Conservation (phyloP, 495 filamentous ascomycete genomes). For the Acidomyces sp. region DNA sequence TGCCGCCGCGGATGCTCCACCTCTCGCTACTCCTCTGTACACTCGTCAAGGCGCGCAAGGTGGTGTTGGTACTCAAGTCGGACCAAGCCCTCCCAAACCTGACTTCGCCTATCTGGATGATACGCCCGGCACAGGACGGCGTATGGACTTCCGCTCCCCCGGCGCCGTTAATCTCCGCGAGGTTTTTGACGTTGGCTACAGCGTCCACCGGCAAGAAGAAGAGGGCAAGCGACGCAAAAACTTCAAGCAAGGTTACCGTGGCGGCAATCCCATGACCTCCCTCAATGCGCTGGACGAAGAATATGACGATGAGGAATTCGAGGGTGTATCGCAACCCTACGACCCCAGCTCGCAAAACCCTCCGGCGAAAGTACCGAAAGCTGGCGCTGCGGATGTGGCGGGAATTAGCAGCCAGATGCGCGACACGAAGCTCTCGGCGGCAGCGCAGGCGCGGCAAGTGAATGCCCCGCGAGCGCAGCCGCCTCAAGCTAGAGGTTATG, state of each 20-base stretch:
- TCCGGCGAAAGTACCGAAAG: slow-evolving; percentile 54
- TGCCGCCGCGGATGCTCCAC: slow-evolving; percentile 64
- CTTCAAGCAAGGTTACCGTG: slow-evolving; percentile 55
- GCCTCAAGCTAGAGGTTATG: slow-evolving; percentile 49
- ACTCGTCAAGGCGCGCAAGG: slow-evolving; percentile 32
- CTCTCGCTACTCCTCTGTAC: slow-evolving; percentile 54
- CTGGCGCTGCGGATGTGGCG: slow-evolving; percentile 43
- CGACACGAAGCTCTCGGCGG: slow-evolving; percentile 57
- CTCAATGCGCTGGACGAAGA: slow-evolving; percentile 59
- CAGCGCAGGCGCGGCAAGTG: slow-evolving; percentile 47
- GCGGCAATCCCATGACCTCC: slow-evolving; percentile 35
- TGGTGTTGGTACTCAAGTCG: slow-evolving; percentile 4
- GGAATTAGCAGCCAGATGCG: slow-evolving; percentile 77
- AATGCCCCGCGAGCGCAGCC: slow-evolving; percentile 33
- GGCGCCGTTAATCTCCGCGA: slow-evolving; percentile 91
- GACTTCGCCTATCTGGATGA: slow-evolving; percentile 44
- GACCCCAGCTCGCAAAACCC: slow-evolving; percentile 35
- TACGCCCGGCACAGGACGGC: slow-evolving; percentile 44
- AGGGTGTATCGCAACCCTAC: slow-evolving; percentile 39
- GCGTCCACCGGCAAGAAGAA: slow-evolving; percentile 92
- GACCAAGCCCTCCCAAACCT: slow-evolving; percentile 21
- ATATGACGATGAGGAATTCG: slow-evolving; percentile 48
- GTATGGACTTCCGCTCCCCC: slow-evolving; percentile 90
- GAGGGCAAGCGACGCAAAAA: slow-evolving; percentile 81
- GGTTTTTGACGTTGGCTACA: slow-evolving; percentile 93